phyloP scores from a whole-genome alignment of 2,329 filamentous ascomycete species.

The Fusarium virguliforme region DNA sequence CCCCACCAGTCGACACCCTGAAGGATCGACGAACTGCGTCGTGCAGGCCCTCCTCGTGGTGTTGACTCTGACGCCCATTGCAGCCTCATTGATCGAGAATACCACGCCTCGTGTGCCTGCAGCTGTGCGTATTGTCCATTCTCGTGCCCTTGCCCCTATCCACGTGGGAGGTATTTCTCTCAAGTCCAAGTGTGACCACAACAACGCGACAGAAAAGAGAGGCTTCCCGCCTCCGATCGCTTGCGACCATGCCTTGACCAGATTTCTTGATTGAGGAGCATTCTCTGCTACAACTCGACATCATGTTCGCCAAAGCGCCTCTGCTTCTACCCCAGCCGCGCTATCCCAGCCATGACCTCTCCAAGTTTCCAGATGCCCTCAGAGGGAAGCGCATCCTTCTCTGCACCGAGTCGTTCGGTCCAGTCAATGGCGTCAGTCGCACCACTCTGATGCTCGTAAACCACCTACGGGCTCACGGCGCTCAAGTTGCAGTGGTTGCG shows the following conservation, averaged over 20 bases:
- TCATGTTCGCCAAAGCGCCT: slow-evolving; percentile 36
- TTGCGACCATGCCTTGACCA: slow-evolving; percentile 1
- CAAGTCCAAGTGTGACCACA: slow-evolving; percentile 9
- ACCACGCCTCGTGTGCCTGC: slow-evolving; percentile 40
- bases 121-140: slow-evolving; percentile 30
- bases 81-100: slow-evolving; percentile 34
- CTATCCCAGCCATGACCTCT: slow-evolving; percentile 58
- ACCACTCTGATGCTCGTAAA: slow-evolving; percentile 80
- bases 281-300: slow-evolving; percentile 22
- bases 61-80: slow-evolving; percentile 47
- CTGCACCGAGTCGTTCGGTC: slow-evolving; percentile 80
- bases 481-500: slow-evolving; percentile 77
- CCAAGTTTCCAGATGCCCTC: slow-evolving; percentile 66
- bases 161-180: slow-evolving; percentile 51
- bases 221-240: slow-evolving; percentile 34
- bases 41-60: slow-evolving; percentile 53
- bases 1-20: slow-evolving; percentile 44
- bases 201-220: slow-evolving; percentile 45
- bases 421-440: slow-evolving; percentile 81
- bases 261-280: slow-evolving; percentile 7
- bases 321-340: slow-evolving; percentile 16
- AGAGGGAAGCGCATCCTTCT: slow-evolving; percentile 75
- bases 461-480: slow-evolving; percentile 76
- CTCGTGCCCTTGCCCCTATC: slow-evolving; percentile 30
- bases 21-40: slow-evolving; percentile 52